Evolutionary conservation across 495 filamentous ascomycete species (phyloP).

Genomic region (Penicillium roqueforti): DNA sequence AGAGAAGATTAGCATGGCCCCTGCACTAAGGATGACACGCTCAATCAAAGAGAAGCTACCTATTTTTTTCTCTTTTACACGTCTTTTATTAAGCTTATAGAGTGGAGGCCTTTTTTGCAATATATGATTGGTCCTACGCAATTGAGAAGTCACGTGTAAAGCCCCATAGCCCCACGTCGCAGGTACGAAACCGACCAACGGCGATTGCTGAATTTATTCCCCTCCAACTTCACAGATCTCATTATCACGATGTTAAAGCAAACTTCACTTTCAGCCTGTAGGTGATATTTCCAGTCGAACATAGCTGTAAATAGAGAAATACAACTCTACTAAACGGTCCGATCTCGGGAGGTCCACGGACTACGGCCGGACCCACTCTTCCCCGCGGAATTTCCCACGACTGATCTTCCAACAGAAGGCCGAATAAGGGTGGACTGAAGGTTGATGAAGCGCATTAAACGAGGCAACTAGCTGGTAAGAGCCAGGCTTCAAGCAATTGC

Average conservation of each 20-base stretch:
- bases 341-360: too few species aligned
- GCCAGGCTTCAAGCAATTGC: background rate
- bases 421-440: background rate
- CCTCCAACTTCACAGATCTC: background rate
- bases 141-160: background rate
- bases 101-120: background rate
- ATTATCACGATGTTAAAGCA: too few species aligned
- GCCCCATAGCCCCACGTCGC: background rate
- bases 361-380: background rate
- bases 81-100: background rate
- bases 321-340: too few species aligned
- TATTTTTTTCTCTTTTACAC: conserved; percentile 54
- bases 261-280: too few species aligned
- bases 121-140: background rate
- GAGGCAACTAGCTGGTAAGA: background rate
- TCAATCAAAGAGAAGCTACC: conserved; percentile 94
- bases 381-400: conserved; percentile 5
- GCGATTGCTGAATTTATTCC: background rate
- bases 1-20: conserved; percentile 99
- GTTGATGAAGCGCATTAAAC: background rate
- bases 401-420: background rate
- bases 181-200: background rate
- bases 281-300: too few species aligned
- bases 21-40: conserved; percentile 99
- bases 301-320: too few species aligned